A percentile compares a stretch with the other conserved stretches of the same genome.
phyloP scores from a whole-genome alignment of 2,329 filamentous ascomycete species.

The Bimuria novae-zelandiae region DNA sequence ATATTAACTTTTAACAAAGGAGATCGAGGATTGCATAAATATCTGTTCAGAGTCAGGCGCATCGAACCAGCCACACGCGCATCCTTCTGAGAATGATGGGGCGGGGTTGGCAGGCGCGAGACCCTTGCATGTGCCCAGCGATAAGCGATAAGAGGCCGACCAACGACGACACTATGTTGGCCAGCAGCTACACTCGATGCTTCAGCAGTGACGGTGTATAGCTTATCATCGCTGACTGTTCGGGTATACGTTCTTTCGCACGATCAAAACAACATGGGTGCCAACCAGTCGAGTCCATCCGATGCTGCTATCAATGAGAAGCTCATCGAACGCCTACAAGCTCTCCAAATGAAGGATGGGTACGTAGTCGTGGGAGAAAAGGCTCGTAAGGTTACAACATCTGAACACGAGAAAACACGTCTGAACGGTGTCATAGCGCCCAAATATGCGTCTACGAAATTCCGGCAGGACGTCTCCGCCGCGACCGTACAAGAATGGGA shows the following conservation, averaged over 20 bases:
- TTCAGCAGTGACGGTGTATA: background rate
- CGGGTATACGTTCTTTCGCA: background rate
- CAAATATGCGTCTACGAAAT: slow-evolving; percentile 2
- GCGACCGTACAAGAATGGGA: slow-evolving; percentile 63
- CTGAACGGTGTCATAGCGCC: background rate
- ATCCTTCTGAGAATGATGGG: too few species aligned
- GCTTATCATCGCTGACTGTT: background rate
- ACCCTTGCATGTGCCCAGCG: too few species aligned
- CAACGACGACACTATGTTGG: too few species aligned
- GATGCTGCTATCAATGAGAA: slow-evolving; percentile 45
- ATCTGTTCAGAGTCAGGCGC: too few species aligned
- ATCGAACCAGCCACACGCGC: too few species aligned
- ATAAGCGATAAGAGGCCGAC: too few species aligned
- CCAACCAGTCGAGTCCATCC: slow-evolving; percentile 40
- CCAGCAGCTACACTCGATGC: background rate
- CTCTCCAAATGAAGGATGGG: slow-evolving; percentile 58
- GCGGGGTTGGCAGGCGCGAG: too few species aligned
- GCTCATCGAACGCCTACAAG: slow-evolving; percentile 48
- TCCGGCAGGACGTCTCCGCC: slow-evolving; percentile 53
- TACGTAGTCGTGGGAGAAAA: slow-evolving; percentile 58
- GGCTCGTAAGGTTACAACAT: slow-evolving; percentile 36
- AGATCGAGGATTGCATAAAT: too few species aligned
- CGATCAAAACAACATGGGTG: slow-evolving; percentile 34
- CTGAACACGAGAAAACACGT: background rate
- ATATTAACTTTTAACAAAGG: too few species aligned